A percentile compares a stretch with the other conserved stretches of the same genome.
Conservation (phyloP, 2,329 filamentous ascomycete genomes). For the Aureobasidium sp. region DNA sequence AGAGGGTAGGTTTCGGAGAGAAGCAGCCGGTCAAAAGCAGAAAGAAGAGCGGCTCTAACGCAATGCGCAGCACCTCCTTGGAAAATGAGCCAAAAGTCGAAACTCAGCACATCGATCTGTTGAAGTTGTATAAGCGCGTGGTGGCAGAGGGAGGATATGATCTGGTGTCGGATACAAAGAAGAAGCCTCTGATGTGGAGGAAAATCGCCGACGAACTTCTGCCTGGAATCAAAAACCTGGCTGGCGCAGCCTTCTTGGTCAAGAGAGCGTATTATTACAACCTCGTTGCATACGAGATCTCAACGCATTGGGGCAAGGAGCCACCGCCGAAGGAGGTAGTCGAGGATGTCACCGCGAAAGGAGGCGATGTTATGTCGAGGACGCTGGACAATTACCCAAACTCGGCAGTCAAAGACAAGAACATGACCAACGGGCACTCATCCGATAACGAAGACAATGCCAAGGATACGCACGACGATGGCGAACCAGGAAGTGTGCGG, state of each 20-base stretch:
- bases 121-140: conserved; percentile 71
- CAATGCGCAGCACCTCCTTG: conserved; percentile 53
- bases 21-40: neutral
- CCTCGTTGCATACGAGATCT: conserved; percentile 79
- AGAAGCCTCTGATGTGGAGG: conserved; percentile 81
- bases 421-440: conserved; percentile 48
- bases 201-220: conserved; percentile 70
- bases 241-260: conserved; percentile 76
- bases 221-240: conserved; percentile 64
- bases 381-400: conserved; percentile 67
- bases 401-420: conserved; percentile 41
- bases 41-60: neutral
- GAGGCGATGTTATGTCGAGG: conserved; percentile 68
- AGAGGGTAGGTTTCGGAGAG: conserved; percentile 51
- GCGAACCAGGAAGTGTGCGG: conserved; percentile 39
- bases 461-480: conserved; percentile 43
- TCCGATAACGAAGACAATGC: conserved; percentile 43
- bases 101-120: conserved; percentile 65
- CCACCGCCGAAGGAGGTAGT: conserved; percentile 84
- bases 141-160: conserved; percentile 77
- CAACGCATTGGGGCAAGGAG: conserved; percentile 66
- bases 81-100: conserved; percentile 78
- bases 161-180: conserved; percentile 57
- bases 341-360: conserved; percentile 72
- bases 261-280: conserved; percentile 90